Base-by-base conservation (phyloP, 352 stramenopile species). In the Globisporangium echinulatum region DNA sequence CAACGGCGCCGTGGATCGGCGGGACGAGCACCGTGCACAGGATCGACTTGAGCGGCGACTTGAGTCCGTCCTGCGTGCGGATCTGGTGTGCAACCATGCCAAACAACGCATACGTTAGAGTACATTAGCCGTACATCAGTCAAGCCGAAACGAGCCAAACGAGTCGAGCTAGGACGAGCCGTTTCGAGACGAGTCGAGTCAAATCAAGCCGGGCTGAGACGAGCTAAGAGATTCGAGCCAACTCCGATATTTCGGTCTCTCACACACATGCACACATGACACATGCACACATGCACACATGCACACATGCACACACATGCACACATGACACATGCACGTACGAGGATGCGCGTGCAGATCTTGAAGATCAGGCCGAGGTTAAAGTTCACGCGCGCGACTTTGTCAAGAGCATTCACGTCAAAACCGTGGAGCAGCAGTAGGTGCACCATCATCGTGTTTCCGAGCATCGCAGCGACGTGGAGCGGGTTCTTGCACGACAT, bases 311-410 rank as follows among this genome's bases (percentile, higher is more conserved):
- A n/a, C 48, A 44, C 36, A 47, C 25, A n/a, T 11, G 6, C 42
- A 9, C 47, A 49, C 2, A 11, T 19, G 33, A 8, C 42, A 52
- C 33, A 46, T 10, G 9, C 3, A 60, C 68, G 52, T 79, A 87
- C 72, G 53, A 88, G 49, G 52, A 88, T 64, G 5, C 80, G 76
- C 48, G 72, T 88, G 56, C 72, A 69, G 51, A 87, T 72, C 58
- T 89, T 87, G 66, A 90, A 92, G 5, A 89, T 58, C 13, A 90
- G 54, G 0, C 77, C 77, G 17, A 90, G 63, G 33, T 91, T 93
- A 33, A 93, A 91, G 57, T 90, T 90, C 14, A 91, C 77, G 37
- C 81, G 80, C 40, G 77, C 64, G 3, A 93, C 82, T 63, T 93
- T 93, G 59, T 93, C 81, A 3, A 89, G 68, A 11, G 70, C 71